Base-by-base conservation (phyloP, 257 asterid species). In the Phtheirospermum japonicum region DNA sequence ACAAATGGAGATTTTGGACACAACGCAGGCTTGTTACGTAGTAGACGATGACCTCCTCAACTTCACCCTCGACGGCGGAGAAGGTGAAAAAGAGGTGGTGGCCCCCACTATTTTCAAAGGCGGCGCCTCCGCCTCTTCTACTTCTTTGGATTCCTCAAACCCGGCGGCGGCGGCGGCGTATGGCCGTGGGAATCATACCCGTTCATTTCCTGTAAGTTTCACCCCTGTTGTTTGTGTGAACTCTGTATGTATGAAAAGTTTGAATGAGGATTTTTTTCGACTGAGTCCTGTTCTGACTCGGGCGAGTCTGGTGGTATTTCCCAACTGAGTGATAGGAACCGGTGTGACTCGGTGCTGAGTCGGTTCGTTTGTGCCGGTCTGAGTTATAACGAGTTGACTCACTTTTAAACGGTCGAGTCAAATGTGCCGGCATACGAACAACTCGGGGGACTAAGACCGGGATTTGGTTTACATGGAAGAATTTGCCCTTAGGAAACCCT, bases 31-130 rank as follows among this genome's bases (percentile, higher is more conserved):
- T 34, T 67, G 79, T 71, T 80, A 83, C 67, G 19, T 69, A 37
- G 78, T 71, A 37, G 88, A 73, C 36, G 91, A 85, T 7, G 94
- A 87, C 80, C 79, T 87, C 43, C 79, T 90, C 63, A 65, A 87
- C 84, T 90, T 85, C 72, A 64, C 80, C 43, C 78, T 89, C 63
- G 91, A 81, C n/a, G 85, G 62, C 23, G 89, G 58, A 42, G 80
- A 32, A 8, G 81, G 56, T 14, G 83, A 73, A 3, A 76, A 60
- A 18, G 76, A 61, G 42, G 67, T 4, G 54, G 33, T 50, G 57
- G 57, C 68, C 40, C 40, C 45, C 10, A 51, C 71, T 64, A 8
- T 64, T 59, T 55, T 7, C 52, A 66, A 77, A 31, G 69, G 60
- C 61, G 49, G 56, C 49, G 33, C 33, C 31, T 49, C 61, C 58